Base-by-base conservation (phyloP, 768 basidiomycete genomes). In the Podaxis sp. region DNA sequence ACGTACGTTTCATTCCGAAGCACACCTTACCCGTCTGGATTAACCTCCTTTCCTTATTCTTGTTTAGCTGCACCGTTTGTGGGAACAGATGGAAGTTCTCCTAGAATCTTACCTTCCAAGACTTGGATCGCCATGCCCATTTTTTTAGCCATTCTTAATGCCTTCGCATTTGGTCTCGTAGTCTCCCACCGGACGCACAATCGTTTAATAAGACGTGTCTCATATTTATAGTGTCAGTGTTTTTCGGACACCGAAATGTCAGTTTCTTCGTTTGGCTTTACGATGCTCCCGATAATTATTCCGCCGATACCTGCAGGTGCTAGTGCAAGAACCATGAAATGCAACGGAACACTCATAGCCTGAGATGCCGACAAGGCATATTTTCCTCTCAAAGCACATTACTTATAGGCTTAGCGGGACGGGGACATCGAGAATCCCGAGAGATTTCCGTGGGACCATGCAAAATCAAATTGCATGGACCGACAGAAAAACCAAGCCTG, bases 51-150 rank as follows among this genome's bases (percentile, higher is more conserved):
- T 57, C 48, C 39, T 28, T 13, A 4, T 54, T 7, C 42, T 57
- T 38, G 19, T 54, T 52, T 66, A 87, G 87, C 59, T 91, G 90
- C 74, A 82, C 84, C 59, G 84, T 84, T 66, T 91, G 89, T 59
- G 71, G 71, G 49, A 78, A 78, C 67, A 74, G 76, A 74, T 80
- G 78, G 79, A 80, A 79, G 63, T 81, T 78, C 63, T 79, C 78
- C 39, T 79, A 69, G 38, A 57, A 53, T n/a, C 17, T 19, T 4
- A 6, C 19, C 13, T 19, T 22, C 39, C 39, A 13, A 46, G 44
- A 46, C 19, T 19, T 46, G 6, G 44, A 46, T 2, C 19, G 7
- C 19, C 36, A 39, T 15, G 12, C 52, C 26, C 52, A 17, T 8
- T 33, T 22, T 55, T 56, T 38, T 19, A 12, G 38, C 39, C 30